phyloP scores from a whole-genome alignment of 768 basidiomycete species.

The Naganishia antarctica region DNA sequence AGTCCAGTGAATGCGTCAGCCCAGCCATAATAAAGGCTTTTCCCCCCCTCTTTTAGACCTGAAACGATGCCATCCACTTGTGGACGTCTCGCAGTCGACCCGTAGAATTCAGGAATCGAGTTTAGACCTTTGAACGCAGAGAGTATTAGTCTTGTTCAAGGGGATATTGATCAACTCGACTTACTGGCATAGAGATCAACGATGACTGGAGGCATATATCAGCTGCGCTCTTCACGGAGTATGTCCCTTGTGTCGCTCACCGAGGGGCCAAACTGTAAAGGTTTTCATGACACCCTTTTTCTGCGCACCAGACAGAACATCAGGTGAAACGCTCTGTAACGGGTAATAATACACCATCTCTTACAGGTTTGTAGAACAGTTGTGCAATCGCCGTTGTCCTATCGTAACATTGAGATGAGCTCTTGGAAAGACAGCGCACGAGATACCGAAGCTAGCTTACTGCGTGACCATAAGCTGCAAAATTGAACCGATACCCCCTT shows the following conservation, averaged over 20 bases:
- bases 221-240: too few relatives aligned
- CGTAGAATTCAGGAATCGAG: slow-evolving; percentile 25
- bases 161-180: too few relatives aligned
- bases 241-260: too few relatives aligned
- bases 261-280: slow-evolving; percentile 55
- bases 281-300: slow-evolving; percentile 55
- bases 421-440: too few relatives aligned
- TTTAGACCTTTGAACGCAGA: slow-evolving; percentile 14
- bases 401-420: slow-evolving; percentile 42
- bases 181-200: slow-evolving; percentile 1
- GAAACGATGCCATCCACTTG: slow-evolving; percentile 53
- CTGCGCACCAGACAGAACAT: slow-evolving; percentile 35
- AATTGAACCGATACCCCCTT: slow-evolving; percentile 11
- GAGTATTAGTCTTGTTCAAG: too few relatives aligned
- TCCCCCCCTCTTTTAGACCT: slow-evolving; percentile 56
- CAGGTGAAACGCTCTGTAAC: too few relatives aligned
- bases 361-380: slow-evolving; percentile 52
- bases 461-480: slow-evolving; percentile 10
- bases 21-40: slow-evolving; percentile 50
- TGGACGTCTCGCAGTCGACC: slow-evolving; percentile 13
- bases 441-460: too few relatives aligned
- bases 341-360: too few relatives aligned
- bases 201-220: not conserved
- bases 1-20: slow-evolving; percentile 52
- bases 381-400: slow-evolving; percentile 50